Conservation (phyloP, 805 yeast genomes). For the Spathaspora sp. region DNA sequence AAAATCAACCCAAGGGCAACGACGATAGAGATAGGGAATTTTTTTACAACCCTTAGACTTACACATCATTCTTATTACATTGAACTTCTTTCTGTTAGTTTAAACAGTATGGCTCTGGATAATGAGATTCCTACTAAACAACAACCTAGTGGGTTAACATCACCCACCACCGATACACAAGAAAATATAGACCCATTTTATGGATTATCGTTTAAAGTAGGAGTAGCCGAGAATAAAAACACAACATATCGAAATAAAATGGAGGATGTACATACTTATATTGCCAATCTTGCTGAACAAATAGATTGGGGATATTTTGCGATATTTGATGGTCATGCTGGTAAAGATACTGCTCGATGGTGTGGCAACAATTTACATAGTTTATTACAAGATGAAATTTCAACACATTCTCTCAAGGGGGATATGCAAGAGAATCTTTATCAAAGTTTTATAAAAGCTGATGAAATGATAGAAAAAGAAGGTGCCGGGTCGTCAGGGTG, state of each 20-base stretch:
- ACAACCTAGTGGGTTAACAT: background rate
- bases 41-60: too few relatives aligned
- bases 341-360: conserved; percentile 89
- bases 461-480: conserved; percentile 56
- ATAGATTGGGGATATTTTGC: conserved; percentile 95
- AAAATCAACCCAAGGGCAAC: background rate
- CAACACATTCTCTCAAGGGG: conserved; percentile 4
- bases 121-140: background rate
- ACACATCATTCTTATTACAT: too few relatives aligned
- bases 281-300: conserved; percentile 87
- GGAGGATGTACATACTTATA: conserved; percentile 96
- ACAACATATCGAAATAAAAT: conserved; percentile 75
- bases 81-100: too few relatives aligned
- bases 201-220: conserved; percentile 73
- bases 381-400: conserved; percentile 55
- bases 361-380: conserved; percentile 84
- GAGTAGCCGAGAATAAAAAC: conserved; percentile 90
- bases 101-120: background rate
- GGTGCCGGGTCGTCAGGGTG: conserved; percentile 79
- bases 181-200: conserved; percentile 40
- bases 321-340: conserved; percentile 96
- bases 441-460: conserved; percentile 73
- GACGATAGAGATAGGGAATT: too few relatives aligned
- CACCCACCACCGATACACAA: background rate
- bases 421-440: conserved; percentile 67